Conservation (phyloP, 352 stramenopile genomes). For the Globisporangium emineosum region DNA sequence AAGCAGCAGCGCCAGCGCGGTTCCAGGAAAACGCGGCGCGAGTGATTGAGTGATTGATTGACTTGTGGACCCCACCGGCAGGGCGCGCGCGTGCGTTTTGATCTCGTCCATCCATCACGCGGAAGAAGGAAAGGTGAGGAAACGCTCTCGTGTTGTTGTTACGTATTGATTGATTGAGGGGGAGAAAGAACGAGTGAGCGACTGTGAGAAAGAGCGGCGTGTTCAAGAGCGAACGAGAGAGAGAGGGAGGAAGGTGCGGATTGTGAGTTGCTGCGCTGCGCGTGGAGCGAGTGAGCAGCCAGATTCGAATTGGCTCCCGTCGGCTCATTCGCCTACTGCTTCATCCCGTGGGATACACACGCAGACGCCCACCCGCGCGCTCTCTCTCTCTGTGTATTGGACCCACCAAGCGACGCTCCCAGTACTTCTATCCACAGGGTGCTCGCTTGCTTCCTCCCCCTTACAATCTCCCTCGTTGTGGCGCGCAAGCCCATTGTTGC, state of each 20-base stretch:
- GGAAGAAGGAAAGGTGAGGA: conserved; percentile 7
- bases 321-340: not conserved
- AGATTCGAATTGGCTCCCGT: conserved; percentile 6
- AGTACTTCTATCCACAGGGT: not conserved
- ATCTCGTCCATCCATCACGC: conserved; percentile 11
- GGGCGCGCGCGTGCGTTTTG: not conserved
- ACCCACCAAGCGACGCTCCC: not conserved
- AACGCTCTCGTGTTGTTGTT: not conserved
- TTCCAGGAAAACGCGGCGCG: not conserved
- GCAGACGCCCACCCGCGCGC: not conserved
- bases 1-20: not conserved
- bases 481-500: not conserved
- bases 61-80: not conserved
- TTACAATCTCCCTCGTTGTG: not conserved
- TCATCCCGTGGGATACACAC: conserved; percentile 1
- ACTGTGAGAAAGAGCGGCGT: conserved; percentile 3
- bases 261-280: not conserved
- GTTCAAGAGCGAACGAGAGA: not conserved
- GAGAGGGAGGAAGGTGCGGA: not conserved
- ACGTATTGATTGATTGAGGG: not conserved
- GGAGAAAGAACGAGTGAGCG: not conserved
- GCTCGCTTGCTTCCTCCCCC: not conserved
- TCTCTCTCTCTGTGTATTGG: conserved; percentile 2
- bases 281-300: not conserved
- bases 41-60: not conserved